phyloP scores from a whole-genome alignment of 2,329 filamentous ascomycete genomes.

The Monosporascus sp. region DNA sequence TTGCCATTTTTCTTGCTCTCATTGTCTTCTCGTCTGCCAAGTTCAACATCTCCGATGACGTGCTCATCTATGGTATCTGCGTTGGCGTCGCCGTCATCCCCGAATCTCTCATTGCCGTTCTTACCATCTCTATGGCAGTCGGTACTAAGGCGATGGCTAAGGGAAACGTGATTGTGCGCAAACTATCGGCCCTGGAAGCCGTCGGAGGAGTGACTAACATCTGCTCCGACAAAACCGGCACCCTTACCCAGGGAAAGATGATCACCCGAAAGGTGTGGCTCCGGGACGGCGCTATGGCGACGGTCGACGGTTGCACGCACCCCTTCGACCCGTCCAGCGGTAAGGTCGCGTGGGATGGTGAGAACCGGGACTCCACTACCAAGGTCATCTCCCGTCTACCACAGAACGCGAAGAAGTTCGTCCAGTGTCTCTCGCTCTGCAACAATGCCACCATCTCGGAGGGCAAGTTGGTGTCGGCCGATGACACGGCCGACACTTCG shows the following conservation, averaged over 20 bases:
- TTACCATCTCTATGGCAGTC: constrained; percentile 57
- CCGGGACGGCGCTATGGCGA: constrained; percentile 45
- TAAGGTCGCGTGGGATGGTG: constrained; percentile 38
- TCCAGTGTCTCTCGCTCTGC: constrained; percentile 54
- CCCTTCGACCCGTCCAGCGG: constrained; percentile 58
- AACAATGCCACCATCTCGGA: constrained; percentile 51
- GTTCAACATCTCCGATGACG: constrained; percentile 49
- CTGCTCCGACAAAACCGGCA: constrained; percentile 67
- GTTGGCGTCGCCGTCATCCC: constrained; percentile 48
- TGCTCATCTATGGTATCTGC: constrained; percentile 49
- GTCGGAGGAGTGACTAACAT: constrained; percentile 66
- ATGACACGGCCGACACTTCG: constrained; percentile 41
- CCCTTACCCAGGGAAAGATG: constrained; percentile 62
- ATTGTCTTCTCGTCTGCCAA: constrained; percentile 56
- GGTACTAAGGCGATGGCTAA: constrained; percentile 51
- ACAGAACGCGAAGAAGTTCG: constrained; percentile 38
- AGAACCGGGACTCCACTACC: constrained; percentile 18
- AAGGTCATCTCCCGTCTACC: constrained; percentile 17
- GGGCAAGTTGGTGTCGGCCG: constrained; percentile 27
- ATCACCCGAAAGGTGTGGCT: constrained; percentile 59
- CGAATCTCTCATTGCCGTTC: constrained; percentile 54
- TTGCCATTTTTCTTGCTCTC: constrained; percentile 57
- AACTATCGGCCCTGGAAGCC: constrained; percentile 60
- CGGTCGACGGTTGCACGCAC: constrained; percentile 49
- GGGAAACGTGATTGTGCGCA: constrained; percentile 51